Conservation (phyloP, 306 rosid species). For the Vicia sativa region DNA sequence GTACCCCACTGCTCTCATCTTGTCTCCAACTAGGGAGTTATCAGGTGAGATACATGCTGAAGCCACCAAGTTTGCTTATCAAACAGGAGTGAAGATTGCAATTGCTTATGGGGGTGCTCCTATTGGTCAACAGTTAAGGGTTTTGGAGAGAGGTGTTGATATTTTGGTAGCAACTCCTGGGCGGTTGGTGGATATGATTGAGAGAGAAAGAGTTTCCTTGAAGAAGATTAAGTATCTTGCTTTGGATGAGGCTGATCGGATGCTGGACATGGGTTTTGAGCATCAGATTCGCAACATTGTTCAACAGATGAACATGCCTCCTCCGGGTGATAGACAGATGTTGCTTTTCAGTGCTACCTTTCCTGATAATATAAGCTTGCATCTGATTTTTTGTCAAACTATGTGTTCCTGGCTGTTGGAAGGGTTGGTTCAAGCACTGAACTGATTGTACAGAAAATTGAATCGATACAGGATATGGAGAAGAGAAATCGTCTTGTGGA, state of each 20-base stretch:
- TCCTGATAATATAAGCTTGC: slow-evolving; percentile 85
- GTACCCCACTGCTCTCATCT: slow-evolving; percentile 70
- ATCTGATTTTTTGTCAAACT: slow-evolving; percentile 74
- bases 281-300: slow-evolving; percentile 84
- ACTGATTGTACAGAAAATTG: slow-evolving; percentile 80
- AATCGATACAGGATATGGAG: slow-evolving; percentile 72
- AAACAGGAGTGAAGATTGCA: slow-evolving; percentile 73
- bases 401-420: slow-evolving; percentile 89
- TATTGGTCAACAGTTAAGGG: slow-evolving; percentile 62
- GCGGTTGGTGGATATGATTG: slow-evolving; percentile 78
- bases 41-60: slow-evolving; percentile 75
- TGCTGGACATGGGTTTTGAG: slow-evolving; percentile 95
- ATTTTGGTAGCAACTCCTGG: slow-evolving; percentile 93
- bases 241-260: slow-evolving; percentile 86
- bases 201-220: slow-evolving; percentile 71
- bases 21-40: slow-evolving; percentile 80
- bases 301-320: slow-evolving; percentile 78
- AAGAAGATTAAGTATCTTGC: slow-evolving; percentile 62
- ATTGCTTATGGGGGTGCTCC: slow-evolving; percentile 85
- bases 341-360: slow-evolving; percentile 90
- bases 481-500: slow-evolving; percentile 74
- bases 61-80: slow-evolving; percentile 65
- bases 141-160: slow-evolving; percentile 78
- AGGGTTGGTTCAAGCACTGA: slow-evolving; percentile 98
- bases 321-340: slow-evolving; percentile 67